Percentiles rank a stretch among this genome's conserved stretches.
These are phyloP conservation scores for Nepenthes alata DNA, from an alignment of 179 eudicot species.

Conservation along the genomic window DNA sequence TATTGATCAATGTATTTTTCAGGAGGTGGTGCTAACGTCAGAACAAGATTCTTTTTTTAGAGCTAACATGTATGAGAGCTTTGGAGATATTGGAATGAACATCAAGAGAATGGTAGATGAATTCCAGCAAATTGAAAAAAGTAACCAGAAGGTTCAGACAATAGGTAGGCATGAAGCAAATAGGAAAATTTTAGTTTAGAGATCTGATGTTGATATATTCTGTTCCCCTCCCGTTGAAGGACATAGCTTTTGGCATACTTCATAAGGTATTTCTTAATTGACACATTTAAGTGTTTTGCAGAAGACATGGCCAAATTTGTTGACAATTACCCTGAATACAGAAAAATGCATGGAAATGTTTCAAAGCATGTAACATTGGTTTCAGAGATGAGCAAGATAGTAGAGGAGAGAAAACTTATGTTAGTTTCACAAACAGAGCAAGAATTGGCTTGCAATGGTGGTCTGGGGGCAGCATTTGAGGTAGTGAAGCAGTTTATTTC, in stretches of 20 bases:
- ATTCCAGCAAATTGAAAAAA: slow-evolving; percentile 81
- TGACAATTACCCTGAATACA: slow-evolving; percentile 85
- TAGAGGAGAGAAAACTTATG: slow-evolving; percentile 89
- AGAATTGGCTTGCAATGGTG: slow-evolving; percentile 92
- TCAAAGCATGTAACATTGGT: slow-evolving; percentile 88
- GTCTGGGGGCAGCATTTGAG: slow-evolving; percentile 92
- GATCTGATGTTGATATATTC: not conserved
- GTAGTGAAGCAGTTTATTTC: slow-evolving; percentile 22
- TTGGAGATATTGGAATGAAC: slow-evolving; percentile 91
- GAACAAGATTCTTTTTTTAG: slow-evolving; percentile 88
- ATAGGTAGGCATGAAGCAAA: slow-evolving; percentile 37
- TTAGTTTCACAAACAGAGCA: slow-evolving; percentile 85
- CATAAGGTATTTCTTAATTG: not conserved
- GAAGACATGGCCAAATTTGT: slow-evolving; percentile 98
- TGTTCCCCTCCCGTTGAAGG: not conserved
- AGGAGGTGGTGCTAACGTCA: slow-evolving; percentile 87
- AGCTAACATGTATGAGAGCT: slow-evolving; percentile 81
- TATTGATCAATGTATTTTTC: slow-evolving; percentile 5
- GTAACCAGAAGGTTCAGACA: slow-evolving; percentile 84
- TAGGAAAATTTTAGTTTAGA: not conserved
- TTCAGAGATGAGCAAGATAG: slow-evolving; percentile 91
- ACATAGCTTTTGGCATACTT: not conserved
- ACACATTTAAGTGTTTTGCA: slow-evolving; percentile 21
- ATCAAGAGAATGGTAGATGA: slow-evolving; percentile 90
- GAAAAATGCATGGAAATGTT: slow-evolving; percentile 89